Conservation (phyloP, 2,329 filamentous ascomycete species). For the Colletotrichum sp. region DNA sequence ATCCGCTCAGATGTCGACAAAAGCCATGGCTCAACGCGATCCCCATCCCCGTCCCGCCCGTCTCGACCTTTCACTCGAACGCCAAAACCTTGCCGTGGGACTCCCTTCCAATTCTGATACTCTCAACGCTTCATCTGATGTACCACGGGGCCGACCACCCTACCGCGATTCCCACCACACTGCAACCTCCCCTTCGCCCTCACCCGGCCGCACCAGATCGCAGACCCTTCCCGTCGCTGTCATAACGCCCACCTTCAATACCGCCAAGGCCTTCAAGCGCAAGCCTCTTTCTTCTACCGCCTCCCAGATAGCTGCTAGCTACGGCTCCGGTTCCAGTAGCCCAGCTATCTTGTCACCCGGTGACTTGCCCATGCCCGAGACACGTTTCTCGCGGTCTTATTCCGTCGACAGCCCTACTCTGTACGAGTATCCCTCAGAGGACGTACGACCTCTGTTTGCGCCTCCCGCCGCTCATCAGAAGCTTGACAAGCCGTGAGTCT, state of each 20-base stretch:
- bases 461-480: constrained; percentile 17
- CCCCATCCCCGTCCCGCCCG: constrained; percentile 10
- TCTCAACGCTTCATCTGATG: constrained; percentile 22
- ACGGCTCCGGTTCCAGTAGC: constrained; percentile 40
- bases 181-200: constrained; percentile 25
- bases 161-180: constrained; percentile 17
- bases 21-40: constrained; percentile 20
- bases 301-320: constrained; percentile 55
- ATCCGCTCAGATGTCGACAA: constrained; percentile 16
- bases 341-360: constrained; percentile 31
- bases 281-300: constrained; percentile 66
- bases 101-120: constrained; percentile 21
- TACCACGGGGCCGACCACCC: constrained; percentile 9
- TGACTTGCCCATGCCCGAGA: constrained; percentile 54
- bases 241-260: constrained; percentile 5
- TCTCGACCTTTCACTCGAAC: constrained; percentile 19
- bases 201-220: constrained; percentile 22
- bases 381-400: constrained; percentile 58
- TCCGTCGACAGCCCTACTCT: constrained; percentile 66
- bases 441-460: constrained; percentile 19
- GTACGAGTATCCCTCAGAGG: constrained; percentile 57
- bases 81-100: constrained; percentile 10
- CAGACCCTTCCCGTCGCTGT: constrained; percentile 20
- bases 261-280: constrained; percentile 50
- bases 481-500: constrained; percentile 19